Evolutionary conservation across 1,139 yeast species (phyloP), one percentile per base, ranked within the genome.

Genomic region (Candida smagusa): DNA sequence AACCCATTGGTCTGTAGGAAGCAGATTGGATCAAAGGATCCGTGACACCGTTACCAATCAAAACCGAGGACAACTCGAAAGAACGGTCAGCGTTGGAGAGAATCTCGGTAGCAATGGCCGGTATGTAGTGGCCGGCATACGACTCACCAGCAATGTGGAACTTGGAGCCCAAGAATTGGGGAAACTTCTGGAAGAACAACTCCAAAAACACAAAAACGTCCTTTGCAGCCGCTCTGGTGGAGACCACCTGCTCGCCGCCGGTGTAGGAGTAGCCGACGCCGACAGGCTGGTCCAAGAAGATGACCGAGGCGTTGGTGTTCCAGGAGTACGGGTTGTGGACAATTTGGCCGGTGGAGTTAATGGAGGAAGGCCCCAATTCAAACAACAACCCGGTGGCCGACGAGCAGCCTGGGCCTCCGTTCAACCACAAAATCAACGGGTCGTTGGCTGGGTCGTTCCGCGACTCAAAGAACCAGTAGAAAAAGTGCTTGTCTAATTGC

Each of bases 71-170:
- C 51, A 86, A 72, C 47, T 84, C 77, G 58, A 86, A 85, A 12
- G 76, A 64, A 43, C 84, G 72, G 53, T 81, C 86, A 12, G 79
- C 78, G 55, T 80, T 79, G 46, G 65, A 68, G 44, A 84, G 61
- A 45, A 86, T 84, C 55, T 84, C 94, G 34, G 75, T 65, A 12
- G 92, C 92, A 59, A 86, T 81, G 22, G 73, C 78, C 21, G 96
- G 96, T 46, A 86, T 79, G 58, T 86, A 86, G 61, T 85, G 95
- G 32, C 95, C 96, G 27, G 88, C 95, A 53, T 86, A 86, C 9
- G 92, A 83, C 61, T 86, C 95, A 42, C 95, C 95, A 38, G 95
- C 80, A 58, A 86, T 81, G 59, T 85, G 95, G 75, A 86, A 85
- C 33, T 72, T 72, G 47, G 75, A 72, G n/a, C 59, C 48, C 31